Base-by-base conservation (phyloP, 2,329 filamentous ascomycete species). In the Trichoderma arundinaceum region DNA sequence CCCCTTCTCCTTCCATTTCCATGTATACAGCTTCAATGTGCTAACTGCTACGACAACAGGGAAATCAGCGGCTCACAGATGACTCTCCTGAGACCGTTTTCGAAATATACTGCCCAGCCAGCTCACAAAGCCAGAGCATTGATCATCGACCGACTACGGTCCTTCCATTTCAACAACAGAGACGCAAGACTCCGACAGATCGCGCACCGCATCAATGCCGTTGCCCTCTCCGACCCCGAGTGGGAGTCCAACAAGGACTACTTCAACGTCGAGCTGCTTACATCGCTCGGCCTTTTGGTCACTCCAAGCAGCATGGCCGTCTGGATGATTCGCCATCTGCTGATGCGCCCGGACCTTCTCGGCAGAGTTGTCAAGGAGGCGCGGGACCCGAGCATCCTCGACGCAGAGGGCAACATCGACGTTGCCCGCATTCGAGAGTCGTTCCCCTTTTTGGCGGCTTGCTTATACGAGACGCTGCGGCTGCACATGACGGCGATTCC, bases 241-340 rank as follows among this genome's bases (percentile, higher is more conserved):
- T 76, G 74, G 74, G 73, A 75, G 38, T 71, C 59, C 10, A 76
- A 75, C 65, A 66, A 67, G 4, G 74, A 76, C 64, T 76, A 76
- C 60, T 76, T 73, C 63, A 71, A 73, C 8, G 72, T 74, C 19
- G 74, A 76, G 60, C 73, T 76, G 68, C 72, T 76, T 41, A 72
- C 74, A 39, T 74, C 74, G 3, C 69, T 76, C 13, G 74, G 74
- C 9, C 71, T 76, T 1, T 68, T 76, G 2, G 72, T 72, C 8
- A 76, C 74, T 0, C 72, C 74, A 0, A 75, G 74, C 64, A 75
- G 74, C 0, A 70, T 76, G 9, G 68, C 71, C 7, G 72, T 74
- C 28, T 76, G 74, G 74, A 69, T 76, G 5, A 66, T 72, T 33
- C 71, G 74, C 12, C 71, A 76, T 32, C 68, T 76, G 3, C 48